A percentile compares a stretch with the other conserved stretches of the same genome.
phyloP scores from a whole-genome alignment of 495 filamentous ascomycete species.

The Penicillium manginii region DNA sequence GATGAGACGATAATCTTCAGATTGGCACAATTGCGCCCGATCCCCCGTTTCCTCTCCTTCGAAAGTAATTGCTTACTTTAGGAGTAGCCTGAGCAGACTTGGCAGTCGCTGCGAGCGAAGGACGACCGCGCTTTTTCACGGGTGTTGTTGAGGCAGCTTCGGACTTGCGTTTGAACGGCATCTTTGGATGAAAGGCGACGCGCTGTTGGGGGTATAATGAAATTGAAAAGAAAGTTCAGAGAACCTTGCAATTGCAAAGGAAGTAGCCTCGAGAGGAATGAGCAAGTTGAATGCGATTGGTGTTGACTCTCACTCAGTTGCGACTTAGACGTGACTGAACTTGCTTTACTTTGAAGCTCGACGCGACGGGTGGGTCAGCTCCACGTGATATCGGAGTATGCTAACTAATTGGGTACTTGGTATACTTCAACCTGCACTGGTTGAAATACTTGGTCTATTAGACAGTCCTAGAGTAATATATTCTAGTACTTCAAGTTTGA shows the following conservation, averaged over 20 bases:
- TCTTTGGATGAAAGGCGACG: conserved; percentile 9
- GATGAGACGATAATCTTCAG: conserved; percentile 3
- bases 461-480: too few species aligned
- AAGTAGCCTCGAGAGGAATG: too few species aligned
- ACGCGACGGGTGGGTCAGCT: too few species aligned
- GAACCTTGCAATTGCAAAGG: not conserved
- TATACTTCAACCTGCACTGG: too few species aligned
- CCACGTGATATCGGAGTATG: too few species aligned
- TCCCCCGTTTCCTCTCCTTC: not conserved
- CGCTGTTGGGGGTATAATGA: not conserved
- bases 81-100: not conserved
- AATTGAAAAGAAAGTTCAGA: not conserved
- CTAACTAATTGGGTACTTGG: too few species aligned
- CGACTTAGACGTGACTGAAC: too few species aligned
- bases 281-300: not conserved
- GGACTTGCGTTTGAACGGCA: conserved; percentile 36
- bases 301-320: too few species aligned
- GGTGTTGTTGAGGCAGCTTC: conserved; percentile 23
- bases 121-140: conserved; percentile 29
- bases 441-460: too few species aligned
- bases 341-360: too few species aligned
- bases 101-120: not conserved
- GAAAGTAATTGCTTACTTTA: not conserved
- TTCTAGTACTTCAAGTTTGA: too few species aligned
- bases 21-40: conserved; percentile 7